Evolutionary conservation across 176 grass and related monocot species (phyloP).

Genomic region (Stipa capillata): DNA sequence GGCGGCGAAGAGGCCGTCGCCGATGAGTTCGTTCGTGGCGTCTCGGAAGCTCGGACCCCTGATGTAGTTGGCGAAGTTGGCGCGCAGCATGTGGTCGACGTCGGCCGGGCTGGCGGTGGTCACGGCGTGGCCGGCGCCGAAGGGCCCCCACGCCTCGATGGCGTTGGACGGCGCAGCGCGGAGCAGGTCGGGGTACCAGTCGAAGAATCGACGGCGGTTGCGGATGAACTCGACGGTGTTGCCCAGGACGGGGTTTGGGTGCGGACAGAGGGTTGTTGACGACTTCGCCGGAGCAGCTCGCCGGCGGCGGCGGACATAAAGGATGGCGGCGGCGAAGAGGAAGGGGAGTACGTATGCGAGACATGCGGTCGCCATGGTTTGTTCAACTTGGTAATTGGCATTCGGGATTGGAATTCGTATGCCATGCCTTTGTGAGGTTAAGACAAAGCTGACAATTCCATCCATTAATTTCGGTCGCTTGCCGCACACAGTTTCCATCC

Average conservation of each 20-base stretch:
- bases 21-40: conserved; percentile 36
- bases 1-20: conserved; percentile 40
- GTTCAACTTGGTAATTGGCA: background rate
- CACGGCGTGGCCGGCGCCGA: conserved; percentile 35
- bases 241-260: conserved; percentile 41
- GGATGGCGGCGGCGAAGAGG: conserved; percentile 3
- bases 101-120: conserved; percentile 31
- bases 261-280: conserved; percentile 23
- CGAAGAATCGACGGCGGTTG: conserved; percentile 60
- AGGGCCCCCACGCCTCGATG: conserved; percentile 38
- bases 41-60: conserved; percentile 22
- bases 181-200: conserved; percentile 60
- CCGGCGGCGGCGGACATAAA: background rate
- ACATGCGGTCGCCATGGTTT: conserved; percentile 3
- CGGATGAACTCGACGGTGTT: conserved; percentile 56
- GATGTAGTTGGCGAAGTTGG: conserved; percentile 35
- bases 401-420: no score
- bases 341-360: conserved; percentile 18
- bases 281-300: background rate
- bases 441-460: no score
- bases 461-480: no score
- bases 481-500: no score
- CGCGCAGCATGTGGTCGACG: conserved; percentile 58
- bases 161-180: conserved; percentile 27
- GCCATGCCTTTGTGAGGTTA: no score